Percentiles rank a stretch among this genome's conserved stretches.
These are phyloP conservation scores for Chrysoporthe deuterocubensis DNA, from an alignment of 2,329 filamentous ascomycete species.

Conservation along the genomic window DNA sequence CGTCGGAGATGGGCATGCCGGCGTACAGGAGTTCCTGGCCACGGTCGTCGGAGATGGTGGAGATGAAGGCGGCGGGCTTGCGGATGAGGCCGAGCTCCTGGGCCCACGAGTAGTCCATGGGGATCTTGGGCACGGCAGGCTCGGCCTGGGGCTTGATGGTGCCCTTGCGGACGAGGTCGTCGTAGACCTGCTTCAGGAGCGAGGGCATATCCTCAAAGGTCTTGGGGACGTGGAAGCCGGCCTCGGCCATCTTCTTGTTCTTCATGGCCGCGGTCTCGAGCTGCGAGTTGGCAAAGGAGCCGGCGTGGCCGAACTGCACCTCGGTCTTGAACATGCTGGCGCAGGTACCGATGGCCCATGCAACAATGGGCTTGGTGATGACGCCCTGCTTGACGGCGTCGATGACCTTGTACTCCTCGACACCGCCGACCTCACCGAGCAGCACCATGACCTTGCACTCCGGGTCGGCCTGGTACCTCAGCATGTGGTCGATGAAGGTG, in stretches of 20 bases:
- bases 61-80: conserved; percentile 99
- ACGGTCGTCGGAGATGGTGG: conserved; percentile 99
- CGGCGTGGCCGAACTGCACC: conserved; percentile 98
- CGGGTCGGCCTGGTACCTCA: conserved; percentile 94
- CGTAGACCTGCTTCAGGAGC: conserved; percentile 79
- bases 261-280: conserved; percentile 96
- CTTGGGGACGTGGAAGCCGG: conserved; percentile 90
- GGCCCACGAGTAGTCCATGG: conserved; percentile 99
- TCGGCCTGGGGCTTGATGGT: conserved; percentile 85
- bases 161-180: conserved; percentile 83
- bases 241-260: conserved; percentile 96
- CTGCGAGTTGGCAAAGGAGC: conserved; percentile 98
- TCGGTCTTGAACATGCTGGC: conserved; percentile 99
- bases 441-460: conserved; percentile 97
- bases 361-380: conserved; percentile 98
- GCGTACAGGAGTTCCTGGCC: conserved; percentile 98
- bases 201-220: conserved; percentile 95
- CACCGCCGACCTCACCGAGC: conserved; percentile 97
- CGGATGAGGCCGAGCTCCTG: conserved; percentile 99
- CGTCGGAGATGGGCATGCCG: conserved; percentile 99
- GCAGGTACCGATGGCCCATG: conserved; percentile 99
- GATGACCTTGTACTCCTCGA: conserved; percentile 99
- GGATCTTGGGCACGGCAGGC: conserved; percentile 96
- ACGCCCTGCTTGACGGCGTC: conserved; percentile 92
- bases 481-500: conserved; percentile 98